Evolutionary conservation across 2,329 filamentous ascomycete genomes (phyloP), one percentile per base, ranked within the genome.

Genomic region (Ceratocystiopsis brevicomis): DNA sequence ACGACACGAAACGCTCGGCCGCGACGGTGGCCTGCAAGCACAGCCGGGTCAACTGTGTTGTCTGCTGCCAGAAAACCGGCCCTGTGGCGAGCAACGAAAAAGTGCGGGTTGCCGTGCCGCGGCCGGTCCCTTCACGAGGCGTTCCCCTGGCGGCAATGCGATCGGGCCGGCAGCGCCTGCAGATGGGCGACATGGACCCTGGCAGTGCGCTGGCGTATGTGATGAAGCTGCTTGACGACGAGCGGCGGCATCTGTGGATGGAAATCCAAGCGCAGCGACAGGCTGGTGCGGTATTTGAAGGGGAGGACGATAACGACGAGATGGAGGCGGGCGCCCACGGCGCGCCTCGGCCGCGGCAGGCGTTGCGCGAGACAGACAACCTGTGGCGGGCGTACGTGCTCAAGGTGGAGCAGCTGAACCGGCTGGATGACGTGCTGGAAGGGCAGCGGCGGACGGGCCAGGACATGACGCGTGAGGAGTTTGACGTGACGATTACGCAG

Each of bases 371-470:
- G 44, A 37, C 44, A 11, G 49, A 50, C 11, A 46, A 42, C 21
- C 45, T 51, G 36, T 51, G 49, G 49, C 47, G 46, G 30, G 47
- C 49, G 3, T 51, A 51, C 16, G 47, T 51, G 36, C 48, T 44
- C 38, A 51, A 51, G 44, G 46, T 49, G 8, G 49, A 51, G 44
- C 49, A 51, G 45, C 48, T 51, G 19, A 50, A 51, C 44, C 66
- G 93, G 14, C 65, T 93, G 14, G 83, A 87, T 52, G 85, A 93
- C 56, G 83, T 90, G 1, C 66, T 90, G 1, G 83, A 88, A 58
- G 82, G 79, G 6, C 81, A 87, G 56, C 83, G 81, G 61, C 66
- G 66, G 33, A 67, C 68, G 3, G 75, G 75, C 0, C 70, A 74
- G 53, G 66, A 69, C 49, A 77, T 81, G 68, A 71, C 64, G 1